Percentiles rank a stretch among this genome's conserved stretches.
Conservation (phyloP, 2,329 filamentous ascomycete genomes). For the Tolypocladium amazonense region DNA sequence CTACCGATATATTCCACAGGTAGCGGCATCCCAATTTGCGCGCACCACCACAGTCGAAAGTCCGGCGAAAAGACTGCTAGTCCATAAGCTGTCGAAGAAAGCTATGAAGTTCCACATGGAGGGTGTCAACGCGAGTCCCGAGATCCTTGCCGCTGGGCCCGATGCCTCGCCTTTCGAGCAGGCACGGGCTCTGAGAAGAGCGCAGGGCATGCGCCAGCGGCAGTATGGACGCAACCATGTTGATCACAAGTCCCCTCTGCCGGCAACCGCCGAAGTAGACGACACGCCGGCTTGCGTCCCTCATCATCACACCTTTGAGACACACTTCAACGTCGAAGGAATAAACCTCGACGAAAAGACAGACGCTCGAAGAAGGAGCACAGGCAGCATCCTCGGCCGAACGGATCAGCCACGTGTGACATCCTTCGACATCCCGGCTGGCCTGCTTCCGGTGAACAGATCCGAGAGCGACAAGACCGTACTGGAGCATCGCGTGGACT, state of each 20-base stretch:
- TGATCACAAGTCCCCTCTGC: conserved; percentile 25
- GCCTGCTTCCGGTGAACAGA: conserved; percentile 1
- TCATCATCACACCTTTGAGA: conserved; percentile 21
- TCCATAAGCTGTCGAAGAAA: conserved; percentile 32
- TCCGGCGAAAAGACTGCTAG: conserved; percentile 22
- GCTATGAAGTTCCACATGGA: conserved; percentile 30
- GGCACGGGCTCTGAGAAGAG: conserved; percentile 23
- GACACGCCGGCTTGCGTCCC: conserved; percentile 8
- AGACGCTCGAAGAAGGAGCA: conserved; percentile 24
- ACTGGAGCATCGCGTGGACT: conserved; percentile 36
- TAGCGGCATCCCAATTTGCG: conserved; percentile 44
- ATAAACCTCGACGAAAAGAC: conserved; percentile 4
- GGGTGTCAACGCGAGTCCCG: conserved; percentile 11
- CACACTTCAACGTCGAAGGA: conserved; percentile 8
- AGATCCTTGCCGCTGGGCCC: conserved; percentile 12
- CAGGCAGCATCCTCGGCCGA: conserved; percentile 19
- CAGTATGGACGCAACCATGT: conserved; percentile 32
- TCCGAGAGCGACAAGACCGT: not conserved
- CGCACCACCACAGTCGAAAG: conserved; percentile 38
- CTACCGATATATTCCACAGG: conserved; percentile 41
- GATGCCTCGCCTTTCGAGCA: conserved; percentile 22
- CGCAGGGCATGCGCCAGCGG: conserved; percentile 26
- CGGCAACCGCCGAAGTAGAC: conserved; percentile 23
- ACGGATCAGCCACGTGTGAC: conserved; percentile 4
- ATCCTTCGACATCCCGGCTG: conserved; percentile 1